Conservation (phyloP, 2,329 filamentous ascomycete species). For the Pseudopithomyces chartarum region DNA sequence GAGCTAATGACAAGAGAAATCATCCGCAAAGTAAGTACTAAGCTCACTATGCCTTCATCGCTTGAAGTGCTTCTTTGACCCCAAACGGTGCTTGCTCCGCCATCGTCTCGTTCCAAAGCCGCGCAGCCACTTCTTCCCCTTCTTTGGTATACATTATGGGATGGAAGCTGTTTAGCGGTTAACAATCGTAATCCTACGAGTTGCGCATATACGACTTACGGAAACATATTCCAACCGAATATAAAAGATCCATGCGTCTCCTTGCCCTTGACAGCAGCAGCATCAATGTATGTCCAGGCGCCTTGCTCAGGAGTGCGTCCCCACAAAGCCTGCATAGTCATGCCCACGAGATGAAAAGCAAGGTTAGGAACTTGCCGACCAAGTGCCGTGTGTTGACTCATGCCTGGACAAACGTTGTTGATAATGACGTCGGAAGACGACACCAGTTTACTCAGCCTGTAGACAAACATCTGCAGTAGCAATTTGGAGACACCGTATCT, state of each 20-base stretch:
- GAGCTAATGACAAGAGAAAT: no score
- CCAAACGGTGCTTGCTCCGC: constrained; percentile 2
- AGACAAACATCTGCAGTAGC: constrained; percentile 11
- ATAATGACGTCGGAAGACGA: constrained; percentile 32
- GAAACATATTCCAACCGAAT: constrained; percentile 48
- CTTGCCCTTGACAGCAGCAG: constrained; percentile 50
- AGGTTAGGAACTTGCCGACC: constrained; percentile 9
- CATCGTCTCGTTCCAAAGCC: constrained; percentile 8
- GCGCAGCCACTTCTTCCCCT: background rate
- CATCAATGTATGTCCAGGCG: constrained; percentile 55
- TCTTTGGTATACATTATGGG: constrained; percentile 6
- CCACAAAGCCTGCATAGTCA: constrained; percentile 19
- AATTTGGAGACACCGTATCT: constrained; percentile 13
- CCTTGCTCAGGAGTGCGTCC: constrained; percentile 45
- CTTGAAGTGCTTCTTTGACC: background rate
- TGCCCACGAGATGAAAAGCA: constrained; percentile 14
- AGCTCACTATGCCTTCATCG: background rate
- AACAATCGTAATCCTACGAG: background rate
- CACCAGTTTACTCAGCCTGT: constrained; percentile 13
- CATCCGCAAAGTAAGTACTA: background rate
- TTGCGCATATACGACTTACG: constrained; percentile 42
- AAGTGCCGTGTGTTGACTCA: constrained; percentile 50
- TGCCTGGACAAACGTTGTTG: constrained; percentile 54
- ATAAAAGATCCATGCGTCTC: constrained; percentile 51
- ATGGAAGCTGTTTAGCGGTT: background rate